Base-by-base conservation (phyloP, 495 filamentous ascomycete species). In the Hypoxylon crocopeplum region DNA sequence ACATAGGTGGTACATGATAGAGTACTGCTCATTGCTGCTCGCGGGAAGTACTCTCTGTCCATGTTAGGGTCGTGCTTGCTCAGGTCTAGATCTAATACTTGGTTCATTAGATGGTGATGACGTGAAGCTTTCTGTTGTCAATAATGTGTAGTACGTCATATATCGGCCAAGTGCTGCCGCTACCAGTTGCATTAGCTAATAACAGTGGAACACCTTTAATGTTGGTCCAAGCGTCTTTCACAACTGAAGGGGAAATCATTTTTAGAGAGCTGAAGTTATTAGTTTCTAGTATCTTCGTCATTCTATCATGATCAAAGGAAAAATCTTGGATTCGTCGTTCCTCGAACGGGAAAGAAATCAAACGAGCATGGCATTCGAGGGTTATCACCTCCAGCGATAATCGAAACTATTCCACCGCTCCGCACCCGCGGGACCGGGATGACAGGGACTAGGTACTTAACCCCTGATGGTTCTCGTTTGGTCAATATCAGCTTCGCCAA, bases 101-200 rank as follows among this genome's bases (percentile, higher is more conserved):
- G 17, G 22, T 20, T 44, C 15, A 48, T 57, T 63, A 53, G 48
- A 40, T 58, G 37, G 6, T 45, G 16, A 63, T 63, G 60, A 63
- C 60, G 60, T 57, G 53, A 63, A 63, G 32, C 13, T 7, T 49
- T 17, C n/a, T 53, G 36, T 44, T 21, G 27, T 21, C 15, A 48
- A 42, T 63, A n/a, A n/a, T n/a, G n/a, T n/a, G 39, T 48, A 57
- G 24, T 63, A 58, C 60, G 60, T 63, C 60, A 63, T 63, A 53
- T 30, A 32, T 47, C 34, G 34, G 38, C 7, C 37, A 56, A 40
- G 16, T 36, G 27, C 59, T 47, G 10, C 40, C 1, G 21, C 2
- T n/a, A n/a, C n/a, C n/a, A n/a, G n/a, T n/a, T n/a, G n/a, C n/a
- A n/a, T n/a, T n/a, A n/a, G n/a, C 41, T 25, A 15, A 30, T 27